phyloP scores from a whole-genome alignment of 148 eudicot species.

The Camellia sinensis region DNA sequence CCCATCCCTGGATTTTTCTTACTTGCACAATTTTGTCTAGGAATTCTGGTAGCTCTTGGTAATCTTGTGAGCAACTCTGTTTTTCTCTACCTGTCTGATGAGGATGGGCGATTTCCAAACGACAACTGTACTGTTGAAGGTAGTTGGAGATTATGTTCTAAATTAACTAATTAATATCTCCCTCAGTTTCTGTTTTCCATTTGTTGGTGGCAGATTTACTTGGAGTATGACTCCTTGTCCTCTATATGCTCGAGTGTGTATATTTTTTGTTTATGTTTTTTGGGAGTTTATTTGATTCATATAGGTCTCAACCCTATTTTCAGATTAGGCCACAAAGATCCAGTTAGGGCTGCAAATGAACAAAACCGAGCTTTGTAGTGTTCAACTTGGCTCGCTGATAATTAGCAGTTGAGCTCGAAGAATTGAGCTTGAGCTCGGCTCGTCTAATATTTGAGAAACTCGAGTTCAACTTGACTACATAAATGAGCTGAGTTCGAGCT shows the following conservation, averaged over 20 bases:
- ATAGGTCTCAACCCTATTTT: not conserved
- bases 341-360: not conserved
- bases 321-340: not conserved
- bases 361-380: too few relatives aligned
- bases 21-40: constrained; percentile 93
- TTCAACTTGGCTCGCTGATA: too few relatives aligned
- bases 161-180: not conserved
- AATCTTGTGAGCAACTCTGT: constrained; percentile 97
- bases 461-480: too few relatives aligned
- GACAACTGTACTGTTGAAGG: constrained; percentile 64
- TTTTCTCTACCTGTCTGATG: constrained; percentile 68
- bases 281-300: not conserved
- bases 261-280: not conserved
- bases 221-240: not conserved
- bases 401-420: too few relatives aligned
- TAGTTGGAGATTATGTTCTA: constrained; percentile 19
- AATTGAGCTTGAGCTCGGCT: too few relatives aligned
- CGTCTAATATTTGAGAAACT: too few relatives aligned
- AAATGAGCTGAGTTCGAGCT: too few relatives aligned
- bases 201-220: not conserved
- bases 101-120: constrained; percentile 49
- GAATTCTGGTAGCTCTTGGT: constrained; percentile 85
- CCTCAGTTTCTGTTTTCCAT: not conserved
- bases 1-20: constrained; percentile 88
- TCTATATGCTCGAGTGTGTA: not conserved